Conservation (phyloP, 2,329 filamentous ascomycete genomes). For the Graphium sp. region DNA sequence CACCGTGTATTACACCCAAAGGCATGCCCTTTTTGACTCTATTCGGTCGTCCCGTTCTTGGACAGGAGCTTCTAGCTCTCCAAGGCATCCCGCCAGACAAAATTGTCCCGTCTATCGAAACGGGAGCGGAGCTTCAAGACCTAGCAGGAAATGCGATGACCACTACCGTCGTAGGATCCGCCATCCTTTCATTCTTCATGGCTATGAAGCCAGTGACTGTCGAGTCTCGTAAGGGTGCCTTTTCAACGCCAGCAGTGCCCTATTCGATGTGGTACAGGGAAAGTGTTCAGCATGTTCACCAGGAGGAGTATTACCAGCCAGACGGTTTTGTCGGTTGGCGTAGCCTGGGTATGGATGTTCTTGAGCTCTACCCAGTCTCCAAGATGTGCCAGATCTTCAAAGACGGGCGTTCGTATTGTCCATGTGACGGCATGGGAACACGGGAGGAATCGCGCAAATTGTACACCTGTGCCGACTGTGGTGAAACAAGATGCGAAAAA, state of each 20-base stretch:
- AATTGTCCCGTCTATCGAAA: constrained; percentile 47
- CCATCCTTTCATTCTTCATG: constrained; percentile 41
- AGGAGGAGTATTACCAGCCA: too few species aligned
- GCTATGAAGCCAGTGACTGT: constrained; percentile 4
- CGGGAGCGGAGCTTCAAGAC: constrained; percentile 43
- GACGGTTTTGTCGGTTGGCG: too few species aligned
- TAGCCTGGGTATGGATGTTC: too few species aligned
- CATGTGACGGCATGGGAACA: constrained; percentile 14
- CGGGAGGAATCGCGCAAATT: constrained; percentile 11
- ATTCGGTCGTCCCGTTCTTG: constrained; percentile 40
- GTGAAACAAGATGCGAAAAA: constrained; percentile 16
- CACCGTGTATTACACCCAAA: constrained; percentile 50
- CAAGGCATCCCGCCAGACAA: constrained; percentile 52
- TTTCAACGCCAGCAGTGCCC: not conserved
- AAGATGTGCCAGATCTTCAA: constrained; percentile 5
- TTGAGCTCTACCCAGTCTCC: too few species aligned
- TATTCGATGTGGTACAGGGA: not conserved
- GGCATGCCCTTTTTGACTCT: constrained; percentile 45
- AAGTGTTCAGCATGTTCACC: too few species aligned
- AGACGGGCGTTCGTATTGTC: constrained; percentile 15
- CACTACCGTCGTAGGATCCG: constrained; percentile 50
- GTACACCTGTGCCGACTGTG: constrained; percentile 15
- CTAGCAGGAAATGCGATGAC: constrained; percentile 71
- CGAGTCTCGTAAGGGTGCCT: too few species aligned
- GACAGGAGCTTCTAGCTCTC: constrained; percentile 43